phyloP scores from a whole-genome alignment of 306 rosid species.

The Notholithocarpus densiflorus region DNA sequence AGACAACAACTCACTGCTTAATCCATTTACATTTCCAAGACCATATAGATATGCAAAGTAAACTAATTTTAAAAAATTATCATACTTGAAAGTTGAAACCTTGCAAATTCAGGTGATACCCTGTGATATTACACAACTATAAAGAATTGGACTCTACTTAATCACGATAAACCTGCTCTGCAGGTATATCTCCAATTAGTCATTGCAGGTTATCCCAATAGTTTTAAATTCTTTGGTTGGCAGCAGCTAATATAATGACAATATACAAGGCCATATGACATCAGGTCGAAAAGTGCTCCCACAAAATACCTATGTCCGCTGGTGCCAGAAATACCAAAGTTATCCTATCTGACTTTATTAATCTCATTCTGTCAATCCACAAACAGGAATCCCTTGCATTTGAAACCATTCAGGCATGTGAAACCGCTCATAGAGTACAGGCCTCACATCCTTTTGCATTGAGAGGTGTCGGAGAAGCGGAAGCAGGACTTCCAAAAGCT shows the following conservation, averaged over 20 bases:
- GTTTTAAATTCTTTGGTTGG: neutral
- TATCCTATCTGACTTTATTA: neutral
- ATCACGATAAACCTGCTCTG: neutral
- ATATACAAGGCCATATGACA: neutral
- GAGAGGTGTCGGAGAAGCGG: slow-evolving; percentile 82
- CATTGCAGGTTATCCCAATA: neutral
- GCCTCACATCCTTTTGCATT: slow-evolving; percentile 64
- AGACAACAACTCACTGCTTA: neutral
- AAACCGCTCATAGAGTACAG: slow-evolving; percentile 63
- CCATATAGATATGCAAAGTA: neutral
- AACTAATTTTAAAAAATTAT: neutral
- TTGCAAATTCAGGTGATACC: neutral
- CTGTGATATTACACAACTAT: neutral
- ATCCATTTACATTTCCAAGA: neutral
- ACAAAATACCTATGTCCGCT: neutral
- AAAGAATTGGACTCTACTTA: slow-evolving; percentile 11
- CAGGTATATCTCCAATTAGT: neutral
- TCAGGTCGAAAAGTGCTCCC: slow-evolving; percentile 1
- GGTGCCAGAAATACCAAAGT: neutral
- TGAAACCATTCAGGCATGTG: slow-evolving; percentile 97
- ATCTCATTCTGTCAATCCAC: slow-evolving; percentile 32
- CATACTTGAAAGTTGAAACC: neutral
- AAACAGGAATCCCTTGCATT: slow-evolving; percentile 73
- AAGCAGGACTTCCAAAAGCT: slow-evolving; percentile 90
- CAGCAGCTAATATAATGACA: neutral